Evolutionary conservation across 108 stramenopile species (phyloP), one percentile per base, ranked within the genome.

Genomic region (Chaetoceros muelleri): DNA sequence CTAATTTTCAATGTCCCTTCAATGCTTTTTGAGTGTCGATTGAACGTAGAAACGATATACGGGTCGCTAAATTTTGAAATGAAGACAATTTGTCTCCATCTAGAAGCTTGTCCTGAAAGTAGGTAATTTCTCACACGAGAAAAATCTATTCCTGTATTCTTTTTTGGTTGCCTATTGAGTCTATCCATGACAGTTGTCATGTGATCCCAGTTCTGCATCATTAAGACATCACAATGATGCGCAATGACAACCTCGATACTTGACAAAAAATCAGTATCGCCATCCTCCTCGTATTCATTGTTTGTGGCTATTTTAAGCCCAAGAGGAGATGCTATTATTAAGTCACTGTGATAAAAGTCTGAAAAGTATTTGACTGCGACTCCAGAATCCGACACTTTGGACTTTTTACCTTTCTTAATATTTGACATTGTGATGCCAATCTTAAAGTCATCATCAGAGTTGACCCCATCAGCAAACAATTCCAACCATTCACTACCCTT

Each of bases 121-220:
- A 94, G 58, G 76, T 88, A 92, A 45, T 84, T 76, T 31, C 95
- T 69, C 10, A 97, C 93, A 8, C 96, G 82, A n/a, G 85, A 85
- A 72, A 95, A 97, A 61, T 97, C 96, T 28, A 87, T 93, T 40
- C 81, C 69, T 28, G 82, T 70, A 40, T 75, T 77, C 24, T 91
- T 82, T 45, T 66, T 62, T 5, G 96, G 96, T 56, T 80, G 73
- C 28, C 79, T 58, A 62, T 97, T 97, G 44, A 95, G 61, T 13
- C 66, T 57, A 13, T 56, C 59, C 27, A 95, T 70, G 24, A 85
- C 51, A 46, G 68, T 70, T 45, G 82, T 81, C 27, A 94, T 84
- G 64, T 95, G 95, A 66, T 95, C 94, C 95, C 94, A 95, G 54
- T 97, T 97, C 64, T 97, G 96, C 96, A 95, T 95, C 52, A 90